phyloP scores from a whole-genome alignment of 1,139 yeast species.

The Pichia sp. region DNA sequence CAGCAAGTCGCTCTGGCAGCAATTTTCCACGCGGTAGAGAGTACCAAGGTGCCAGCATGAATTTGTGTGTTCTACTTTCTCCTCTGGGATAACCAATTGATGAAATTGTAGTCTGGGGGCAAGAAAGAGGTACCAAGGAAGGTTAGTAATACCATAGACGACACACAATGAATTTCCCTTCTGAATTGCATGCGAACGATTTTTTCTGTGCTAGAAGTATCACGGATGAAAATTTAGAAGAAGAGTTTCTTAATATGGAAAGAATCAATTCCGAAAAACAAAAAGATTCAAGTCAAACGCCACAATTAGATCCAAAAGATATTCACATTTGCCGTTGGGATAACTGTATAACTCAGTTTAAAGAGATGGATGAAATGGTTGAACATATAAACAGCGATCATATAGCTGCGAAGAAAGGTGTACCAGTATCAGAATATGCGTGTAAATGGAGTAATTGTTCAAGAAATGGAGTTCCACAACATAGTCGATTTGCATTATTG shows the following conservation, averaged over 20 bases:
- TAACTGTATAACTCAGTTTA: constrained; percentile 29
- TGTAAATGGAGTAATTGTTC: constrained; percentile 64
- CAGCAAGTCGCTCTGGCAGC: background rate
- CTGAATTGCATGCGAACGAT: constrained; percentile 2
- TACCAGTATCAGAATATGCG: constrained; percentile 34
- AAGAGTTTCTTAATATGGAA: constrained; percentile 14
- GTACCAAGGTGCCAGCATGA: too few species aligned
- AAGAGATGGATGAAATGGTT: constrained; percentile 33
- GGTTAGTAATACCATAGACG: too few species aligned
- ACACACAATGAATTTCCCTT: constrained; percentile 5
- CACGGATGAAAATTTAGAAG: constrained; percentile 13
- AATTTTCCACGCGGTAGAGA: too few species aligned
- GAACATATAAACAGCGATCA: constrained; percentile 36
- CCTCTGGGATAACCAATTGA: too few species aligned
- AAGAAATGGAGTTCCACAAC: constrained; percentile 48
- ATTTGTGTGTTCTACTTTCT: too few species aligned
- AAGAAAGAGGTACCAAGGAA: too few species aligned
- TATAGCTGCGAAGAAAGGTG: constrained; percentile 16
- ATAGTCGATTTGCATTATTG: constrained; percentile 53
- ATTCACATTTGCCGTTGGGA: constrained; percentile 34
- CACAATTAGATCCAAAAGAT: constrained; percentile 2
- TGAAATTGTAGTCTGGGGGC: too few species aligned
- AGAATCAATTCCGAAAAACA: background rate
- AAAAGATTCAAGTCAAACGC: background rate
- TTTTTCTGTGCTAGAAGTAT: constrained; percentile 5